Evolutionary conservation across 2,329 filamentous ascomycete species (phyloP), one percentile per base, ranked within the genome.

Genomic region (Xylariales sp.): DNA sequence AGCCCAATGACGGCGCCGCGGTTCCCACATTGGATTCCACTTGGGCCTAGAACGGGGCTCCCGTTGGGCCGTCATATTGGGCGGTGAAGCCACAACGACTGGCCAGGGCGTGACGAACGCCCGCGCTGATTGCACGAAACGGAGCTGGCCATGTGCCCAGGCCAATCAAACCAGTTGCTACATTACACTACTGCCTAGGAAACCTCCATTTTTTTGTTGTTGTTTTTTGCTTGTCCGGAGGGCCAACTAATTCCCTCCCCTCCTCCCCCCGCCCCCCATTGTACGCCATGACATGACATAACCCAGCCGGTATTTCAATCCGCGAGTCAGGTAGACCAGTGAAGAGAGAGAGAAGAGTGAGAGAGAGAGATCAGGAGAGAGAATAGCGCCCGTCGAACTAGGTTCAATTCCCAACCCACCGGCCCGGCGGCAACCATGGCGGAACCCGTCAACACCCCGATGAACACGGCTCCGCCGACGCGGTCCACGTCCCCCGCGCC

Each of bases 381-480:
- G 23, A 23, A 23, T 23, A 23, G 23, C 23, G 23, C 23, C 23
- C 23, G 23, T 23, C 23, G 23, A 23, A 23, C 23, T 23, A 23
- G 23, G 23, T 23, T 23, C 23, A 23, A 23, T 23, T 23, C 23
- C 23, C 23, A 23, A 23, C 23, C 23, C 49, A 41, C 9, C 41
- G 16, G 43, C 10, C 32, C 39, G 28, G 46, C 41, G 10, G 32
- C 53, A 66, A 54, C 70, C 5, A 84, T 84, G 83, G 83, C 83
- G 41, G 83, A 84, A 73, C 83, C 83, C 50, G 79, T 79, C 32
- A 84, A 84, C 71, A 84, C 83, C 3, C 83, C 83, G 2, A 80
- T 83, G 62, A 82, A 82, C 36, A 77, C 76, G 64, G 76, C 77
- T 14, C 78, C 78, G 70, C 82, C 82, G 52, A 83, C 83, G 30